Evolutionary conservation across 1,139 yeast genomes (phyloP).

Genomic region (Hansenula lynferdii): DNA sequence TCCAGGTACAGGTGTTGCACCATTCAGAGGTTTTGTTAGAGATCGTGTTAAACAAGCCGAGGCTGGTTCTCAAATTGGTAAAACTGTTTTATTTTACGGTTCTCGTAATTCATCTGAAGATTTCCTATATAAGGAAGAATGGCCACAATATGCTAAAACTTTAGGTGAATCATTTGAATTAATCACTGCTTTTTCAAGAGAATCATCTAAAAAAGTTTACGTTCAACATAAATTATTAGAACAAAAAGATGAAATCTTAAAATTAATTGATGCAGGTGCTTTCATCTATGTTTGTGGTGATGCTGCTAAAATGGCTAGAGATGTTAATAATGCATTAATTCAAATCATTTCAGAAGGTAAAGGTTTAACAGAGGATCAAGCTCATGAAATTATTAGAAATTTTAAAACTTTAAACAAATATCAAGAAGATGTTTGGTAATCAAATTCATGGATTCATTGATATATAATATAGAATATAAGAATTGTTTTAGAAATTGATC

Average conservation of each 20-base stretch:
- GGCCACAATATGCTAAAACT: conserved; percentile 64
- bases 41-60: conserved; percentile 63
- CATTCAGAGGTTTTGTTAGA: conserved; percentile 89
- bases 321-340: conserved; percentile 73
- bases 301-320: conserved; percentile 94
- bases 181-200: conserved; percentile 83
- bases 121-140: conserved; percentile 79
- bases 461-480: no score
- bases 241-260: conserved; percentile 47
- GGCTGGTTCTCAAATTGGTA: conserved; percentile 57
- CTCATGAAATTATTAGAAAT: conserved; percentile 73
- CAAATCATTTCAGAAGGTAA: conserved; percentile 55
- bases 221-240: conserved; percentile 80
- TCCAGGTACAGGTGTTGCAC: conserved; percentile 99
- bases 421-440: conserved; percentile 96
- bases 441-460: no score
- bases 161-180: conserved; percentile 68
- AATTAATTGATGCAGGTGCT: conserved; percentile 67
- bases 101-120: conserved; percentile 75
- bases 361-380: conserved; percentile 53
- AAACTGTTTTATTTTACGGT: conserved; percentile 77
- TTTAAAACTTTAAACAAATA: conserved; percentile 82
- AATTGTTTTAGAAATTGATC: no score
- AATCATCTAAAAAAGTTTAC: conserved; percentile 60
- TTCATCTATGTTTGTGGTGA: conserved; percentile 96